These are phyloP conservation scores for Fomitopsis pinicola DNA, from an alignment of 1,284 basidiomycete species.

Conservation along the genomic window DNA sequence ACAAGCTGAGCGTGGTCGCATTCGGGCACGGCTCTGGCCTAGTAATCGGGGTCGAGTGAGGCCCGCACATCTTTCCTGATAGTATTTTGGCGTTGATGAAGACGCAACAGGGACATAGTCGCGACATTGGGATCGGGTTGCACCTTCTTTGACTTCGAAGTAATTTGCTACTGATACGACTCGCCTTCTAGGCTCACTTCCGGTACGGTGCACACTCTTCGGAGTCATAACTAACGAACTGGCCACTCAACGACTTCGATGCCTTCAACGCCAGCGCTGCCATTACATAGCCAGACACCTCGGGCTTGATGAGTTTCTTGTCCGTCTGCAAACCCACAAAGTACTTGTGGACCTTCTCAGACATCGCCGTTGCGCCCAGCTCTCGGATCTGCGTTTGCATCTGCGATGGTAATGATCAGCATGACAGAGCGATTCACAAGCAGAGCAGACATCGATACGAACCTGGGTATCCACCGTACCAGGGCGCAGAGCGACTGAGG, in stretches of 20 bases:
- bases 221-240: constrained; percentile 72
- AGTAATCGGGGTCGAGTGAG: no score
- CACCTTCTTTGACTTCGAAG: no score
- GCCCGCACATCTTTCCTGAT: no score
- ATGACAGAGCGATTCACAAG: neutral
- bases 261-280: constrained; percentile 61
- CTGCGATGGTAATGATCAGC: constrained; percentile 30
- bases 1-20: no score
- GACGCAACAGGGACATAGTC: no score
- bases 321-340: constrained; percentile 62
- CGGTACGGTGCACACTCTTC: constrained; percentile 55
- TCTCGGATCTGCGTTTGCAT: constrained; percentile 64
- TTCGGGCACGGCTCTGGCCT: no score
- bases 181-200: constrained; percentile 9
- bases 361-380: constrained; percentile 46
- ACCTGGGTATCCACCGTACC: constrained; percentile 81
- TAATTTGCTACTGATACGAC: neutral
- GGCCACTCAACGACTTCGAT: constrained; percentile 57
- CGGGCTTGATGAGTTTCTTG: constrained; percentile 66
- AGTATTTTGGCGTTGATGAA: no score
- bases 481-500: constrained; percentile 75
- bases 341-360: constrained; percentile 41
- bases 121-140: no score
- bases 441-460: constrained; percentile 16
- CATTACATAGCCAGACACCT: constrained; percentile 72